Evolutionary conservation across 1,284 basidiomycete species (phyloP).

Genomic region (Abortiporus biennis): DNA sequence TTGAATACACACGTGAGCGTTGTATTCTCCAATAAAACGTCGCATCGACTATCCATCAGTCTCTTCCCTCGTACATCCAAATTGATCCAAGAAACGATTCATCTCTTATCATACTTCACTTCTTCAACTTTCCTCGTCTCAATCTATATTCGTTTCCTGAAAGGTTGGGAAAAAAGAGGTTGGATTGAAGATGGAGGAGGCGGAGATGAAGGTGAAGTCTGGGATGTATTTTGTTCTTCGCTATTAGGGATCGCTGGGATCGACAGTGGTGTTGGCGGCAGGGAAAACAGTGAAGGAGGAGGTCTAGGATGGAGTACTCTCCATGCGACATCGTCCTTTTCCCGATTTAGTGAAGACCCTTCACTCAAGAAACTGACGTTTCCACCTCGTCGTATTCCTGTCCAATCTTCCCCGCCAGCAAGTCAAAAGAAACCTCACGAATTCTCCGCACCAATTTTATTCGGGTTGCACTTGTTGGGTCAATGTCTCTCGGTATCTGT

Average conservation of each 20-base stretch:
- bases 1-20: constrained; percentile 22
- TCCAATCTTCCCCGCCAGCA: constrained; percentile 1
- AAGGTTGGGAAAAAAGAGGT: no score
- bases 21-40: constrained; percentile 15
- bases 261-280: no score
- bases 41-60: constrained; percentile 18
- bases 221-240: no score
- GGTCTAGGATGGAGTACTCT: constrained; percentile 13
- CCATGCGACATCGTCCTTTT: constrained; percentile 9
- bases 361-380: constrained; percentile 39
- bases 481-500: constrained; percentile 60
- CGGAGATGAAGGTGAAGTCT: no score
- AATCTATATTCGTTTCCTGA: no score
- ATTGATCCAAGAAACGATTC: no score
- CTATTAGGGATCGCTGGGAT: no score
- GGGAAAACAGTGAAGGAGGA: no score
- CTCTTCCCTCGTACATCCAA: no score
- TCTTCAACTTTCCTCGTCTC: no score
- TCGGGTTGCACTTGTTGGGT: constrained; percentile 72
- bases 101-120: no score
- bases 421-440: constrained; percentile 30
- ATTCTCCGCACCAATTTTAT: constrained; percentile 47
- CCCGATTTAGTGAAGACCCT: constrained; percentile 33
- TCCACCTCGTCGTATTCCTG: constrained; percentile 29
- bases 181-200: no score